Percentiles rank a stretch among this genome's conserved stretches.
Conservation (phyloP, 805 yeast genomes). For the Saccharomycodes ludwigii region DNA sequence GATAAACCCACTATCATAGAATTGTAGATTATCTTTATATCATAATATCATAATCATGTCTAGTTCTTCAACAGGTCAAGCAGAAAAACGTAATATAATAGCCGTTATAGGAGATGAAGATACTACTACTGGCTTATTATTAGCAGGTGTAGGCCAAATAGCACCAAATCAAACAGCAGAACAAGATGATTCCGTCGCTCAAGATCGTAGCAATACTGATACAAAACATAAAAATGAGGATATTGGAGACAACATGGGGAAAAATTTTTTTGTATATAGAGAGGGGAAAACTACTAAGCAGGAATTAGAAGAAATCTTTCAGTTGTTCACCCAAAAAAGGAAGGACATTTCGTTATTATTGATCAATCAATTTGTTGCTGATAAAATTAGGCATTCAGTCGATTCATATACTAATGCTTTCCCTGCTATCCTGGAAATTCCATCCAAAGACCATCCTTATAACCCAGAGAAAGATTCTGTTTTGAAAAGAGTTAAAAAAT, state of each 20-base stretch:
- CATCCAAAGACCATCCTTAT: conserved; percentile 97
- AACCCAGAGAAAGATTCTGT: conserved; percentile 97
- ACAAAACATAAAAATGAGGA: neutral
- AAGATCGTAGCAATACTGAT: neutral
- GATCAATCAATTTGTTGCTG: conserved; percentile 93
- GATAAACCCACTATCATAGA: too few species aligned
- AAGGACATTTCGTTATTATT: conserved; percentile 87
- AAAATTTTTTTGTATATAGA: conserved; percentile 71
- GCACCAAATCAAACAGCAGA: conserved; percentile 12
- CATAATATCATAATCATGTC: too few species aligned
- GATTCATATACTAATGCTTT: conserved; percentile 83
- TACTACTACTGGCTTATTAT: conserved; percentile 86
- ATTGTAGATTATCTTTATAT: too few species aligned
- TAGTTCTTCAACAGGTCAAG: conserved; percentile 2
- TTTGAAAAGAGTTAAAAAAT: conserved; percentile 82
- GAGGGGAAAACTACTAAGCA: conserved; percentile 71
- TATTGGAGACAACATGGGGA: conserved; percentile 28
- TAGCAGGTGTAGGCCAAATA: conserved; percentile 93
- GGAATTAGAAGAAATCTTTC: conserved; percentile 64
- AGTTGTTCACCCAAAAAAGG: conserved; percentile 56
- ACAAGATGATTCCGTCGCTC: conserved; percentile 1
- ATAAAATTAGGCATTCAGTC: conserved; percentile 67
- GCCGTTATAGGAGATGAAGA: conserved; percentile 98
- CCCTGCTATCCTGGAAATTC: conserved; percentile 94
- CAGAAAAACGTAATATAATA: conserved; percentile 59